phyloP scores from a whole-genome alignment of 768 basidiomycete genomes.

The Grammothele lineata region DNA sequence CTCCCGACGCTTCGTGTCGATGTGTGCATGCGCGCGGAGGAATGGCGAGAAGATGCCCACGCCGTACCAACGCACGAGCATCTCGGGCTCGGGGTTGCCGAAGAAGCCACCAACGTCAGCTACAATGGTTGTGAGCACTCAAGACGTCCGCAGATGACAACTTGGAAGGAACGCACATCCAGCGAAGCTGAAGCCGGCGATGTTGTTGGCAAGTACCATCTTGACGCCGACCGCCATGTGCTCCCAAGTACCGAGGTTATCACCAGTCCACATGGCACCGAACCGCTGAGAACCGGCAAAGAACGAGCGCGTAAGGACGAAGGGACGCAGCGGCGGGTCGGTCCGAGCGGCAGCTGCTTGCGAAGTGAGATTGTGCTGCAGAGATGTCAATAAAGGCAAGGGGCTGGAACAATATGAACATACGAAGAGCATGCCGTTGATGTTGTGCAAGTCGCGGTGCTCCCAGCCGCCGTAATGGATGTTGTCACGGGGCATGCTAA shows the following conservation, averaged over 20 bases:
- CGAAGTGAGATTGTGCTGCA: conserved; percentile 77
- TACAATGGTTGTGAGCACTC: too few species aligned
- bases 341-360: conserved; percentile 77
- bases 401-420: conserved; percentile 22
- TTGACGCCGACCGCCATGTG: conserved; percentile 93
- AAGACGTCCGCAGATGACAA: too few species aligned
- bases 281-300: conserved; percentile 94
- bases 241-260: conserved; percentile 97
- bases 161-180: conserved; percentile 61
- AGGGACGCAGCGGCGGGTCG: conserved; percentile 75
- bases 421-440: conserved; percentile 94
- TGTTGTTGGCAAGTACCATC: conserved; percentile 85
- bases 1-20: conserved; percentile 96
- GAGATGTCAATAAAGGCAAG: neutral
- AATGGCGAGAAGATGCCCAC: conserved; percentile 94
- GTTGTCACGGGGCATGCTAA: conserved; percentile 71
- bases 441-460: conserved; percentile 94
- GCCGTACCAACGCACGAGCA: conserved; percentile 97
- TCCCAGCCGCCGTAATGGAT: conserved; percentile 96
- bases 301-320: conserved; percentile 94
- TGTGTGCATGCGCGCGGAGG: conserved; percentile 97
- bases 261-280: conserved; percentile 98
- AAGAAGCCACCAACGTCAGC: conserved; percentile 99
- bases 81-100: conserved; percentile 90
- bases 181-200: conserved; percentile 87